Evolutionary conservation across 2,329 filamentous ascomycete genomes (phyloP).

Genomic region (Colletotrichum liaoningense): DNA sequence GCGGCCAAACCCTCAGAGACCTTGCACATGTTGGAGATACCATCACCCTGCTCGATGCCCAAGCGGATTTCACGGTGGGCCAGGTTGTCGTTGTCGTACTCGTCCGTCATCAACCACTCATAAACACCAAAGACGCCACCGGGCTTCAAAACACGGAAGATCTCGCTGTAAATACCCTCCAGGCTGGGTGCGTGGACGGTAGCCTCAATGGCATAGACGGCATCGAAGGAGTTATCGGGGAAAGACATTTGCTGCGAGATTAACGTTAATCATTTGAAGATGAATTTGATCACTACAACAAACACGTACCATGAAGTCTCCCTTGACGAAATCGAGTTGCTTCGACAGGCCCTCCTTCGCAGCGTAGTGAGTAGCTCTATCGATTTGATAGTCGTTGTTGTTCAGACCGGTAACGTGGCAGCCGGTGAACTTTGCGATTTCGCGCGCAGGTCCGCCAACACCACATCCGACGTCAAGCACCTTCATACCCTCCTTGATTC

Average conservation of each 20-base stretch:
- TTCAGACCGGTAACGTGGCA: conserved; percentile 89
- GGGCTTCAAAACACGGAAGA: conserved; percentile 93
- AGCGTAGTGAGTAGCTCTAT: conserved; percentile 85
- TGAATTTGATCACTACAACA: neutral
- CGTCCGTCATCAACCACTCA: conserved; percentile 96
- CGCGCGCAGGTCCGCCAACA: conserved; percentile 91
- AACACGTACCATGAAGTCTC: conserved; percentile 84
- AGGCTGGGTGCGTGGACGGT: conserved; percentile 91
- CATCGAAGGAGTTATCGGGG: conserved; percentile 88
- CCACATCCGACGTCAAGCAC: conserved; percentile 96
- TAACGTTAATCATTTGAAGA: neutral
- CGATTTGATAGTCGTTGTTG: conserved; percentile 98
- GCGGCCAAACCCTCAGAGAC: conserved; percentile 81
- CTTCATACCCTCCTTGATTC: conserved; percentile 82
- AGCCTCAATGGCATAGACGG: conserved; percentile 94
- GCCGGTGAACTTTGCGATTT: conserved; percentile 93
- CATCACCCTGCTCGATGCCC: conserved; percentile 91
- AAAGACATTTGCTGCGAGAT: conserved; percentile 83
- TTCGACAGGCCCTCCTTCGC: conserved; percentile 79
- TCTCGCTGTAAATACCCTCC: conserved; percentile 89
- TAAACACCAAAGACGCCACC: conserved; percentile 94
- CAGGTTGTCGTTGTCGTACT: conserved; percentile 88
- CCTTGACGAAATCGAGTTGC: conserved; percentile 86
- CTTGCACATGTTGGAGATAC: conserved; percentile 94
- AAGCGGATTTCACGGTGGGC: conserved; percentile 88